Evolutionary conservation across 768 basidiomycete species (phyloP).

Genomic region (Kwoniella sp.): DNA sequence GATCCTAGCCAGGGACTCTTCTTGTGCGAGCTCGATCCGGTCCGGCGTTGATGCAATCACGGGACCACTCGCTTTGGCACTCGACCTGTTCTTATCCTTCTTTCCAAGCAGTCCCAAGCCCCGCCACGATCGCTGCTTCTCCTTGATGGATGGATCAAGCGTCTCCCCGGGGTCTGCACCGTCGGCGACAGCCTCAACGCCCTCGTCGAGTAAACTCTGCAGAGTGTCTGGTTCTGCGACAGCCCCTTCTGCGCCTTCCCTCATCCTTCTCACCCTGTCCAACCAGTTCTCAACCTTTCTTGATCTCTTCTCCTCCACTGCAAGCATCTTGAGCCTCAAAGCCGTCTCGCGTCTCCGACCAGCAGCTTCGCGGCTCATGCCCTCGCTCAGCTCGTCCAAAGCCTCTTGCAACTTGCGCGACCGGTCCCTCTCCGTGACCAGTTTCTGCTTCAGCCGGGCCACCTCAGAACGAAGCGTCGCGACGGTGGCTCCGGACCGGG

Average conservation of each 20-base stretch:
- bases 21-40: slow-evolving; percentile 14
- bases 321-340: slow-evolving; percentile 40
- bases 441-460: slow-evolving; percentile 16
- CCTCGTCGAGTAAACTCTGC: slow-evolving; percentile 40
- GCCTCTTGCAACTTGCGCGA: slow-evolving; percentile 26
- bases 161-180: background rate
- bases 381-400: slow-evolving; percentile 45
- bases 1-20: slow-evolving; percentile 33
- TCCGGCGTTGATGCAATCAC: too few relatives aligned
- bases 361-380: slow-evolving; percentile 42
- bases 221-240: slow-evolving; percentile 36
- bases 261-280: slow-evolving; percentile 28
- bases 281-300: slow-evolving; percentile 42
- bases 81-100: background rate
- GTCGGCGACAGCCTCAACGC: slow-evolving; percentile 21
- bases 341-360: slow-evolving; percentile 49
- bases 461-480: slow-evolving; percentile 38
- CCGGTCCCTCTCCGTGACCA: slow-evolving; percentile 27
- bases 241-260: slow-evolving; percentile 34
- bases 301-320: slow-evolving; percentile 32
- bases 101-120: slow-evolving; percentile 18
- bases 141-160: background rate
- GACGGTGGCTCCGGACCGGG: slow-evolving; percentile 40
- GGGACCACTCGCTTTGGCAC: background rate
- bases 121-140: slow-evolving; percentile 24